phyloP scores from a whole-genome alignment of 2,329 filamentous ascomycete genomes.

The Thelonectria rubi region DNA sequence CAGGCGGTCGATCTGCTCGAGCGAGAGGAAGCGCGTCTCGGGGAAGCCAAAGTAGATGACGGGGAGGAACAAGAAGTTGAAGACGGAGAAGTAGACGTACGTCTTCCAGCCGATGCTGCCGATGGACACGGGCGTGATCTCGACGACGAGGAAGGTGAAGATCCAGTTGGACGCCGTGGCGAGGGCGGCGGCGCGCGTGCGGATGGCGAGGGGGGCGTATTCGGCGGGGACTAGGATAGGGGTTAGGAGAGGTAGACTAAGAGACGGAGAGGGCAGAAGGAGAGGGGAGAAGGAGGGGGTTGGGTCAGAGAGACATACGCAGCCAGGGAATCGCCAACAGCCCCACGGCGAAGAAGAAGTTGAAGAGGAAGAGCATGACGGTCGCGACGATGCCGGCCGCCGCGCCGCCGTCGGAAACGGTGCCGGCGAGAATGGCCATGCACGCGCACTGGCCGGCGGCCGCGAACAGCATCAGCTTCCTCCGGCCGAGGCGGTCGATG shows the following conservation, averaged over 20 bases:
- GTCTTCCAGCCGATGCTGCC: conserved; percentile 49
- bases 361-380: conserved; percentile 56
- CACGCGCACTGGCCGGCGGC: conserved; percentile 49
- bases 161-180: conserved; percentile 51
- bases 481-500: conserved; percentile 57
- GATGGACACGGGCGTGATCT: conserved; percentile 51
- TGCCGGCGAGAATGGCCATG: conserved; percentile 58
- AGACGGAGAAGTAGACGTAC: conserved; percentile 50
- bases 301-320: conserved; percentile 36
- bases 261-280: too few relatives aligned
- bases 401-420: conserved; percentile 50
- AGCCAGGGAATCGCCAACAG: conserved; percentile 52
- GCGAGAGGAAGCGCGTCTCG: conserved; percentile 56
- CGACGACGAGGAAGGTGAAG: conserved; percentile 50
- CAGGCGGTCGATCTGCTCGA: conserved; percentile 59
- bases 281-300: background rate
- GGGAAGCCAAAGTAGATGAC: conserved; percentile 60
- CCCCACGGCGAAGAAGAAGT: conserved; percentile 54
- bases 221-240: conserved; percentile 50
- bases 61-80: conserved; percentile 51
- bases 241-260: conserved; percentile 15
- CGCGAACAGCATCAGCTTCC: conserved; percentile 66
- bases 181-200: conserved; percentile 50
- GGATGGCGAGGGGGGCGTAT: conserved; percentile 52
- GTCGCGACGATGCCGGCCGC: conserved; percentile 53